phyloP scores from a whole-genome alignment of 441 rosid species.

The Sinapis alba region DNA sequence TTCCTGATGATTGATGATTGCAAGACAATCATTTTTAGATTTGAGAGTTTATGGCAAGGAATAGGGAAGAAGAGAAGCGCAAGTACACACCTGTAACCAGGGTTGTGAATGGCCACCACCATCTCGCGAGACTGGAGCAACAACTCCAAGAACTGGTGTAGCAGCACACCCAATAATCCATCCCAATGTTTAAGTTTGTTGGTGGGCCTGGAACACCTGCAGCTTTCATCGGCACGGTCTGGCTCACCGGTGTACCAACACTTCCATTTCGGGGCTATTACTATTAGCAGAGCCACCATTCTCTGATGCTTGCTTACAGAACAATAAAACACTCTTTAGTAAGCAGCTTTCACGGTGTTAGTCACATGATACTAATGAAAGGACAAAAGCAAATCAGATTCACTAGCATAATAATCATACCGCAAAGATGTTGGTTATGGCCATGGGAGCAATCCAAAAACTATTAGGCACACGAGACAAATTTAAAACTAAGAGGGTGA shows the following conservation, averaged over 20 bases:
- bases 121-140: background rate
- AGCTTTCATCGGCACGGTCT: background rate
- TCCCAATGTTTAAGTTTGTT: background rate
- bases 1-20: constrained; percentile 48
- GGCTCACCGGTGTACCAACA: background rate
- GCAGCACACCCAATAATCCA: background rate
- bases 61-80: background rate
- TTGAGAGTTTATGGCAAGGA: background rate
- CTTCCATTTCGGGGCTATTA: background rate
- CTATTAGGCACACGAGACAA: background rate
- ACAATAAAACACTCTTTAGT: too few relatives aligned
- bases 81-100: constrained; percentile 34
- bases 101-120: background rate
- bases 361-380: too few relatives aligned
- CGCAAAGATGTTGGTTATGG: background rate
- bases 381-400: too few relatives aligned
- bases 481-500: background rate
- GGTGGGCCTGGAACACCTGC: background rate
- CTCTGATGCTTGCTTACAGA: too few relatives aligned
- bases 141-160: background rate
- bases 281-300: constrained; percentile 6
- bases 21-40: background rate
- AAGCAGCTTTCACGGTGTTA: too few relatives aligned
- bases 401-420: too few relatives aligned
- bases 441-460: background rate